Percentiles rank a stretch among this genome's conserved stretches.
Evolutionary conservation across 371 early-diverging fungal species (phyloP).

Genomic region (Rhizopus microsporus): DNA sequence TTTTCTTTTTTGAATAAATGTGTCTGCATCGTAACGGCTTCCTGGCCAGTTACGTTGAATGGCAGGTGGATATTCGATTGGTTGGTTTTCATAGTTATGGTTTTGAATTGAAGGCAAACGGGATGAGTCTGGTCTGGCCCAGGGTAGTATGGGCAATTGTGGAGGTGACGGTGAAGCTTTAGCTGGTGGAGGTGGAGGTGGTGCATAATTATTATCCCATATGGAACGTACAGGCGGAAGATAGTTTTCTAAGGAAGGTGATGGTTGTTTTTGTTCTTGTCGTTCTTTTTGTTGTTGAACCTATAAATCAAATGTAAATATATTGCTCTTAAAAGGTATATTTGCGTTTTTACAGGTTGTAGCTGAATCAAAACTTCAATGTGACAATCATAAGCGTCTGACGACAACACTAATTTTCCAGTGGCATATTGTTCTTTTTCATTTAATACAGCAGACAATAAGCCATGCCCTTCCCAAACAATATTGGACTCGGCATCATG

Average conservation of each 20-base stretch:
- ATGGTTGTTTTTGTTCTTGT: neutral
- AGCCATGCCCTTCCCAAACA: slow-evolving; percentile 43
- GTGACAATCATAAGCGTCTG: slow-evolving; percentile 15
- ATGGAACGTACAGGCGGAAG: slow-evolving; percentile 26
- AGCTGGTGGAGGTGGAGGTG: slow-evolving; percentile 6
- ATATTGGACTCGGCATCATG: slow-evolving; percentile 28
- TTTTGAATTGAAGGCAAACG: neutral
- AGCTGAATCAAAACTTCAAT: slow-evolving; percentile 38
- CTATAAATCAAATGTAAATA: slow-evolving; percentile 8
- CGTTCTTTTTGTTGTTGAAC: slow-evolving; percentile 1
- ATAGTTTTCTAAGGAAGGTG: slow-evolving; percentile 1
- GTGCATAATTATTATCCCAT: slow-evolving; percentile 6
- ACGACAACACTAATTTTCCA: slow-evolving; percentile 17
- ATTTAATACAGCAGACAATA: slow-evolving; percentile 26
- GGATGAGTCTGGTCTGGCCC: slow-evolving; percentile 8
- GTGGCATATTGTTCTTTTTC: slow-evolving; percentile 19
- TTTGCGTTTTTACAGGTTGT: slow-evolving; percentile 25
- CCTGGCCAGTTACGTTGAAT: slow-evolving; percentile 26
- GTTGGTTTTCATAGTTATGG: neutral
- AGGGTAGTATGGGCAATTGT: slow-evolving; percentile 1
- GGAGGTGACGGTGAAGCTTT: slow-evolving; percentile 2
- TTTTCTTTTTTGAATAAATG: slow-evolving; percentile 4
- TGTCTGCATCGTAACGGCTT: slow-evolving; percentile 21
- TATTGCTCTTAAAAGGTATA: neutral
- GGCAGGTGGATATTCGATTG: slow-evolving; percentile 12